A percentile compares a stretch with the other conserved stretches of the same genome.
These are phyloP conservation scores for Emiliania huxleyi DNA, from an alignment of 78 protist species.

Conservation along the genomic window DNA sequence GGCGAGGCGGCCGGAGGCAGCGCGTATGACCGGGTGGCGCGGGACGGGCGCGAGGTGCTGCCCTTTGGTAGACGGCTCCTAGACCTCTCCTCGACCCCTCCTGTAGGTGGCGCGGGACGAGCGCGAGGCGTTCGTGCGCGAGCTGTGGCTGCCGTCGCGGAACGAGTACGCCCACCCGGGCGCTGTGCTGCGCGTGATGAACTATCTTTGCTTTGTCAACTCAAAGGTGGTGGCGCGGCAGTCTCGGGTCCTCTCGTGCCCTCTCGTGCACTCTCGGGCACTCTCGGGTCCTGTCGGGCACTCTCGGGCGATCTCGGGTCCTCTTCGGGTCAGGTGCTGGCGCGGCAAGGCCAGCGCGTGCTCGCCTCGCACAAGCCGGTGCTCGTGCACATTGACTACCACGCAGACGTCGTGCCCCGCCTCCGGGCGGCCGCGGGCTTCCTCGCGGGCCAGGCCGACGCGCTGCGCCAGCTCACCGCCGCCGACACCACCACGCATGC, in stretches of 20 bases:
- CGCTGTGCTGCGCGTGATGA: neutral
- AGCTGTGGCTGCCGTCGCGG: constrained; percentile 13
- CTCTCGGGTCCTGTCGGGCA: no score
- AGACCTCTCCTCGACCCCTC: no score
- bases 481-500: neutral
- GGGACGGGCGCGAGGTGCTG: no score
- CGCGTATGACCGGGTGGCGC: no score
- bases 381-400: neutral
- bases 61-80: no score
- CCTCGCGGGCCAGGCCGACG: neutral
- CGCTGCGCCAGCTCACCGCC: neutral
- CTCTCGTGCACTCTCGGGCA: no score
- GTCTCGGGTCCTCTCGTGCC: no score
- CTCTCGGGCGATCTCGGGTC: no score
- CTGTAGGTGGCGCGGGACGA: neutral
- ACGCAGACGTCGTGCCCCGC: neutral
- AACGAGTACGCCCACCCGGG: neutral
- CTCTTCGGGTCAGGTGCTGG: no score
- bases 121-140: neutral
- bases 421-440: neutral
- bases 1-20: no score
- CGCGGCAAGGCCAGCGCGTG: neutral
- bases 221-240: neutral
- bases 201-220: neutral
- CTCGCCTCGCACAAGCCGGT: neutral